phyloP scores from a whole-genome alignment of 2,329 filamentous ascomycete species.

The Magnaporthiopsis incrustans region DNA sequence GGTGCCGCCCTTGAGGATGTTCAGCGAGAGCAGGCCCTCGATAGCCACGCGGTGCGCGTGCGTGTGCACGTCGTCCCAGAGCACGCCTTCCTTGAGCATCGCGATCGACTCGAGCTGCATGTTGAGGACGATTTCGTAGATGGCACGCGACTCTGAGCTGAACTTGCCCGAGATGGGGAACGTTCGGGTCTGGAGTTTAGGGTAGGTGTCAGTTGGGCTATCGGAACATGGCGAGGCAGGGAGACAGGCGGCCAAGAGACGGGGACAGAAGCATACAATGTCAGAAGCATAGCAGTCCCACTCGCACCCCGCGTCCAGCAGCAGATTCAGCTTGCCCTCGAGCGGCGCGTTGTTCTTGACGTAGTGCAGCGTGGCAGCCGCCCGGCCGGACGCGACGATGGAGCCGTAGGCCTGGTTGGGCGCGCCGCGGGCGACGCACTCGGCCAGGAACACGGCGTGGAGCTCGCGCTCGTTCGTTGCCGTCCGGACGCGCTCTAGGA shows the following conservation, averaged over 20 bases:
- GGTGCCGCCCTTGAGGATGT: constrained; percentile 55
- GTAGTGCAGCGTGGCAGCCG: constrained; percentile 83
- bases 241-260: no score
- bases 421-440: constrained; percentile 66
- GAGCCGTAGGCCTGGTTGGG: constrained; percentile 81
- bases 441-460: constrained; percentile 70
- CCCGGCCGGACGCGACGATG: constrained; percentile 73
- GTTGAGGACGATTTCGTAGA: constrained; percentile 75
- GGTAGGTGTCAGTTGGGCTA: not conserved
- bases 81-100: constrained; percentile 62
- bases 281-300: constrained; percentile 65
- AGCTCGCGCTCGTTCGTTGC: constrained; percentile 76
- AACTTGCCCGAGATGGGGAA: constrained; percentile 74
- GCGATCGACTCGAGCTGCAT: constrained; percentile 79
- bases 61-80: constrained; percentile 76
- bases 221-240: not conserved
- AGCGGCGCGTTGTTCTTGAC: constrained; percentile 68
- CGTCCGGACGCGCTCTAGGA: constrained; percentile 51
- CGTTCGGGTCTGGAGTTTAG: constrained; percentile 59
- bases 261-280: constrained; percentile 36
- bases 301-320: constrained; percentile 78
- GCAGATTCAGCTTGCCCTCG: constrained; percentile 64
- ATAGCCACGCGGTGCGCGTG: constrained; percentile 77
- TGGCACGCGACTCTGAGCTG: constrained; percentile 58
- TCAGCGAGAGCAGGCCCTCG: constrained; percentile 65